Conservation (phyloP, 2,329 filamentous ascomycete species). For the Fusarium luffae region DNA sequence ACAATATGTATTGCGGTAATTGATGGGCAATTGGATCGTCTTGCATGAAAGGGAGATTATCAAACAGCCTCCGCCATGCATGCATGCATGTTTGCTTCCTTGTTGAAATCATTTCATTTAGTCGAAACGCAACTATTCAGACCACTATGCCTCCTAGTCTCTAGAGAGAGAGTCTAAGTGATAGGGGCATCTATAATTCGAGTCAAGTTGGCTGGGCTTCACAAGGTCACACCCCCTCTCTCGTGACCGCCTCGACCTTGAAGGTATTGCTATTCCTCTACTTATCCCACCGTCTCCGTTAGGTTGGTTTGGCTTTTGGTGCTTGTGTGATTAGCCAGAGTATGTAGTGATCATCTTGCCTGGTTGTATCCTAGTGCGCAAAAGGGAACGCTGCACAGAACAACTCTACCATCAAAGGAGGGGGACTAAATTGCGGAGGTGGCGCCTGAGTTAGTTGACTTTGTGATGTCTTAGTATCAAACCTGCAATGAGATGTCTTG, state of each 20-base stretch:
- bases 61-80: conserved; percentile 17
- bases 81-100: conserved; percentile 3
- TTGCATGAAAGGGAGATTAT: conserved; percentile 23
- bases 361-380: conserved; percentile 20
- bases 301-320: conserved; percentile 3
- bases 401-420: conserved; percentile 13
- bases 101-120: conserved; percentile 18
- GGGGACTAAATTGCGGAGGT: conserved; percentile 30
- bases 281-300: conserved; percentile 13
- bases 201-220: not conserved
- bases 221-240: conserved; percentile 33
- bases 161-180: conserved; percentile 7
- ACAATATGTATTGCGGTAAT: not conserved
- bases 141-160: not conserved
- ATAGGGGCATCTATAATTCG: not conserved
- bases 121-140: conserved; percentile 23
- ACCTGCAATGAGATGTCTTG: conserved; percentile 15
- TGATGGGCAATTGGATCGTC: conserved; percentile 4
- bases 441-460: conserved; percentile 28
- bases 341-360: conserved; percentile 10
- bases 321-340: conserved; percentile 14
- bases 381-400: conserved; percentile 30
- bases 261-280: not conserved
- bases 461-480: conserved; percentile 2
- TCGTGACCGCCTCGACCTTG: conserved; percentile 19